phyloP scores from a whole-genome alignment of 2,329 filamentous ascomycete genomes.

The Penicillium sp. region DNA sequence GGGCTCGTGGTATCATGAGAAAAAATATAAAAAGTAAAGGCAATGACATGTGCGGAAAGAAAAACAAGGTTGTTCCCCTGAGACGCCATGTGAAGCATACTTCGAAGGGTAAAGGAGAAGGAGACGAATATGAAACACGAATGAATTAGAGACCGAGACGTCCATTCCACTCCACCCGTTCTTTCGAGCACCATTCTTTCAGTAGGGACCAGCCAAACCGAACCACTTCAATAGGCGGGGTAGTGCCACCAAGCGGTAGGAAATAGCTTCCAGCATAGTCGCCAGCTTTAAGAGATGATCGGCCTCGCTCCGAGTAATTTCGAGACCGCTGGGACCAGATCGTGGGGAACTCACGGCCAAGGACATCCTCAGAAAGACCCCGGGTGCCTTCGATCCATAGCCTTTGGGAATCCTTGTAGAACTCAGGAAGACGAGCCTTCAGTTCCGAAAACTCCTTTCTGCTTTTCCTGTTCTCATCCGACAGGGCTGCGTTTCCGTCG shows the following conservation, averaged over 20 bases:
- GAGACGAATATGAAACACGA: neutral
- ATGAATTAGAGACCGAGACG: constrained; percentile 33
- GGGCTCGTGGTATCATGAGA: constrained; percentile 29
- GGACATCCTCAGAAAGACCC: constrained; percentile 34
- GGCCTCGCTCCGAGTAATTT: constrained; percentile 32
- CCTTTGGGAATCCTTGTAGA: constrained; percentile 35
- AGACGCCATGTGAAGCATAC: constrained; percentile 8
- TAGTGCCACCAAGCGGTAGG: constrained; percentile 38
- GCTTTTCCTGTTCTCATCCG: constrained; percentile 32
- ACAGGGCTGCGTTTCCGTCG: constrained; percentile 32
- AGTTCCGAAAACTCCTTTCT: constrained; percentile 36
- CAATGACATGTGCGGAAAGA: constrained; percentile 4
- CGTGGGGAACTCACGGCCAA: constrained; percentile 36
- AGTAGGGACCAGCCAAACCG: constrained; percentile 40
- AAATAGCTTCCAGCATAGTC: constrained; percentile 34
- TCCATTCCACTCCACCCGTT: constrained; percentile 39
- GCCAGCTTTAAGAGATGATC: constrained; percentile 26
- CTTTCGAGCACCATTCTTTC: constrained; percentile 40
- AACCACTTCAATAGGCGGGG: constrained; percentile 39
- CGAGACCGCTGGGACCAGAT: constrained; percentile 39
- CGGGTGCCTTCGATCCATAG: constrained; percentile 39
- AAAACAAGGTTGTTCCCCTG: neutral
- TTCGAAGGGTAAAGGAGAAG: neutral
- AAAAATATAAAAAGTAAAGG: constrained; percentile 9
- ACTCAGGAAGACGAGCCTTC: constrained; percentile 34